These are phyloP conservation scores for Plasmodium gallinaceum DNA, from an alignment of 169 alveolate genomes.

Conservation along the genomic window DNA sequence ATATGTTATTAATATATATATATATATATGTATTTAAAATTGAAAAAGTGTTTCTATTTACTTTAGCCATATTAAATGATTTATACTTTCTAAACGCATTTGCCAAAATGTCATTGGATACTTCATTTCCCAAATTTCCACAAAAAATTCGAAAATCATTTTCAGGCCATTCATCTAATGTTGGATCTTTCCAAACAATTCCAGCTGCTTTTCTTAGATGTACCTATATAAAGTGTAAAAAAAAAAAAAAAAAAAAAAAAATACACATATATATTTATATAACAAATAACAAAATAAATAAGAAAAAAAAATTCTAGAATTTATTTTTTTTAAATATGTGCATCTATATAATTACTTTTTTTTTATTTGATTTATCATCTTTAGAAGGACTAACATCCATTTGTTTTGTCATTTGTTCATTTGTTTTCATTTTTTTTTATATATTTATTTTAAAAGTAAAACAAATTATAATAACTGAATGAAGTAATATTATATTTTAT, in stretches of 20 bases:
- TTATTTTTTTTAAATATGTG: neutral
- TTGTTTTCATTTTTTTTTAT: slow-evolving; percentile 1
- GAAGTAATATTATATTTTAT: neutral
- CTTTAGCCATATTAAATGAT: slow-evolving; percentile 92
- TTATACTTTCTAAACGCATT: slow-evolving; percentile 96
- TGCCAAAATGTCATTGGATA: slow-evolving; percentile 96
- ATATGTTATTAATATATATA: neutral
- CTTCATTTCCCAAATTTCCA: slow-evolving; percentile 98
- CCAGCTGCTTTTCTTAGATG: slow-evolving; percentile 97
- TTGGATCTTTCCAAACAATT: slow-evolving; percentile 96
- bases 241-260: no score
- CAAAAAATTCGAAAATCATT: slow-evolving; percentile 97
- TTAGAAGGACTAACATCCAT: slow-evolving; percentile 1
- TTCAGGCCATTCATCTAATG: slow-evolving; percentile 98
- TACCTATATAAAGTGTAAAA: slow-evolving; percentile 12
- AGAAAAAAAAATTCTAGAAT: neutral
- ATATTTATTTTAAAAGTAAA: neutral
- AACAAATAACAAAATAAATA: neutral
- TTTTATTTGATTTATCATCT: slow-evolving; percentile 6
- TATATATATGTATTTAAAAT: neutral
- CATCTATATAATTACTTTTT: slow-evolving; percentile 15
- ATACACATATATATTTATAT: slow-evolving; percentile 14
- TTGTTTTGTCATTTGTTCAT: neutral
- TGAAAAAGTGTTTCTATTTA: neutral
- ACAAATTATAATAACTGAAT: neutral